Base-by-base conservation (phyloP, 192 early-diverging fungal species). In the Ambispora gerdemannii region DNA sequence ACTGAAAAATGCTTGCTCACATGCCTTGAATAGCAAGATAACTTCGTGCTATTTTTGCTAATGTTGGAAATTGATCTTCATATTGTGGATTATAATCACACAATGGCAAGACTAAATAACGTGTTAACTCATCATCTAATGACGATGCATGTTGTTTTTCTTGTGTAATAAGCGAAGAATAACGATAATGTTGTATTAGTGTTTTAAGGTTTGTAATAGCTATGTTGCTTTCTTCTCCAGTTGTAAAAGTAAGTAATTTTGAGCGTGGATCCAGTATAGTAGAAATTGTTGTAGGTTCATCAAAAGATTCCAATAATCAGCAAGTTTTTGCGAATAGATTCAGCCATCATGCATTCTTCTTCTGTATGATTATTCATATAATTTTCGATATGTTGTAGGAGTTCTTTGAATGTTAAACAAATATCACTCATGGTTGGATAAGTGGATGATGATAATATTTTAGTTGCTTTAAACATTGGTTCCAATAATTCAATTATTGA, bases 401-500 rank as follows among this genome's bases (percentile, higher is more conserved):
- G 4, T 3, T 3, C 62, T 24, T 3, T 25, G 27, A 63, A 38
- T 24, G 62, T 63, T 47, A 63, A 47, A 0, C 34, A 6, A 1
- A 63, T 25, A 47, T 63, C 62, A 8, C 34, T n/a, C 24, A 63
- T 38, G n/a, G 62, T 63, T 47, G 62, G 30, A 38, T 63, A 59
- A 2, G 55, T 31, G 13, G 13, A n/a, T 4, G 17, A 28, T 36
- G 61, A 63, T 6, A 63, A 35, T 4, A 63, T 63, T 63, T 63
- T 24, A 43, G 31, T 63, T 63, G 61, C 61, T 17, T 63, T 24
- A 63, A n/a, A 36, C 61, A 63, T 63, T 22, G 61, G 61, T 10
- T 63, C 61, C 25, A 63, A 24, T 63, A 63, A 43, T 27, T 3
- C 11, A 10, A 63, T 63, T 35, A 63, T 63, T 8, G 28, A n/a